Conservation (phyloP, 2,329 filamentous ascomycete genomes). For the Penicillium sp. region DNA sequence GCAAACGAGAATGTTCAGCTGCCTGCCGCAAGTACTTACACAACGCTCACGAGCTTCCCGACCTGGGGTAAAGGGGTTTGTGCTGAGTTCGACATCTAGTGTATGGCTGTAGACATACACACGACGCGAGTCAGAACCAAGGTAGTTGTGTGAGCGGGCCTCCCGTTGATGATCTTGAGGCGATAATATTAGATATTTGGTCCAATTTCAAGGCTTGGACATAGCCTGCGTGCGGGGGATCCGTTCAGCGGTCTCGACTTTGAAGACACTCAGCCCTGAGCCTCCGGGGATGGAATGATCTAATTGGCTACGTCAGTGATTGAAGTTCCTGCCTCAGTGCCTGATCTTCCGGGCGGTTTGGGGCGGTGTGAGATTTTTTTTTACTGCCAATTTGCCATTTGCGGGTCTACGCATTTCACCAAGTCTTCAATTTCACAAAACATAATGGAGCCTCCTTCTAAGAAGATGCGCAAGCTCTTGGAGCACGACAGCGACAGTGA, state of each 20-base stretch:
- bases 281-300: slow-evolving; percentile 24
- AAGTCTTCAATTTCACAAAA: slow-evolving; percentile 5
- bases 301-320: slow-evolving; percentile 41
- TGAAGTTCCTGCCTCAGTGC: slow-evolving; percentile 7
- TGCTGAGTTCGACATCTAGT: slow-evolving; percentile 45
- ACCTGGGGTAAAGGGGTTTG: slow-evolving; percentile 40
- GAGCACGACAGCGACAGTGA: slow-evolving; percentile 44
- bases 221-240: slow-evolving; percentile 15
- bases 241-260: slow-evolving; percentile 18
- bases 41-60: slow-evolving; percentile 49
- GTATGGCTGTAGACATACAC: slow-evolving; percentile 38
- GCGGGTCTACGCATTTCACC: slow-evolving; percentile 7
- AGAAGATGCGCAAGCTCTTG: slow-evolving; percentile 43
- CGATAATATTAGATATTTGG: slow-evolving; percentile 4
- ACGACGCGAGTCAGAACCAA: slow-evolving; percentile 22
- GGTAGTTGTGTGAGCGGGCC: not conserved
- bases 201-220: slow-evolving; percentile 9
- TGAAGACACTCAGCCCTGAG: slow-evolving; percentile 17
- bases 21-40: slow-evolving; percentile 34
- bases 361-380: slow-evolving; percentile 33
- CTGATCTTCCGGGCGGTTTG: slow-evolving; percentile 12
- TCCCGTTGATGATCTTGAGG: slow-evolving; percentile 1
- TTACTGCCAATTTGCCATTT: slow-evolving; percentile 32
- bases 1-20: not conserved
- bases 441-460: slow-evolving; percentile 45